Percentiles rank a stretch among this genome's conserved stretches.
phyloP scores from a whole-genome alignment of 2,329 filamentous ascomycete species.

The Fusarium solani-melongenae region DNA sequence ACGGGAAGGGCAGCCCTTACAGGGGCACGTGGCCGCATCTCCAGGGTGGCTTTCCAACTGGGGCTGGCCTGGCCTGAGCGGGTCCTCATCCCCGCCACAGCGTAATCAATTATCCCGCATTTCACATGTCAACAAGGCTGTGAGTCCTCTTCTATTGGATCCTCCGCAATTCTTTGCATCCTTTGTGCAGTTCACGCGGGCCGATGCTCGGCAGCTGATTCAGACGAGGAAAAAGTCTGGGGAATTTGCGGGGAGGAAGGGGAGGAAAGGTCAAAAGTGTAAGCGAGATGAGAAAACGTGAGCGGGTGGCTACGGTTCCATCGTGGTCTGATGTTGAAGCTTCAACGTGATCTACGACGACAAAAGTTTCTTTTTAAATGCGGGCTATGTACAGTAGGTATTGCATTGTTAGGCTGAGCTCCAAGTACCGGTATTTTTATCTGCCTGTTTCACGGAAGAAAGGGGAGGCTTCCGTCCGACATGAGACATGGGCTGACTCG shows the following conservation, averaged over 20 bases:
- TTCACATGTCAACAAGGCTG: conserved; percentile 32
- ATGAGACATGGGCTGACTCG: conserved; percentile 29
- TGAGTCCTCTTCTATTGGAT: conserved; percentile 17
- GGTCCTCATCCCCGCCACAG: conserved; percentile 7
- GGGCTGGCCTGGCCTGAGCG: not conserved
- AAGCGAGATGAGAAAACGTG: not conserved
- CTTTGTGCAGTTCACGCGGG: not conserved
- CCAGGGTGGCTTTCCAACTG: conserved; percentile 12
- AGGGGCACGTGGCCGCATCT: conserved; percentile 34
- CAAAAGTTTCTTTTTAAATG: not conserved
- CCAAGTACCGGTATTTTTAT: not conserved
- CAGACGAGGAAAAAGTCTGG: conserved; percentile 24
- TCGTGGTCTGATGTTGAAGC: conserved; percentile 10
- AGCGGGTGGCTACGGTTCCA: not conserved
- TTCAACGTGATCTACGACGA: conserved; percentile 9
- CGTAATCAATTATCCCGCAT: conserved; percentile 23
- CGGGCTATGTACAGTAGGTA: not conserved
- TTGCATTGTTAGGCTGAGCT: too few relatives aligned
- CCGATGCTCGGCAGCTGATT: conserved; percentile 38
- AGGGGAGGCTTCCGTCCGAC: conserved; percentile 4
- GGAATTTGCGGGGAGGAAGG: conserved; percentile 32
- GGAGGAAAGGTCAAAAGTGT: not conserved
- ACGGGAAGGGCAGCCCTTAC: not conserved
- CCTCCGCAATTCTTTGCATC: conserved; percentile 12
- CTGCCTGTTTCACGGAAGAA: not conserved